Conservation (phyloP, 2,329 filamentous ascomycete species). For the Botrytis fragariae region DNA sequence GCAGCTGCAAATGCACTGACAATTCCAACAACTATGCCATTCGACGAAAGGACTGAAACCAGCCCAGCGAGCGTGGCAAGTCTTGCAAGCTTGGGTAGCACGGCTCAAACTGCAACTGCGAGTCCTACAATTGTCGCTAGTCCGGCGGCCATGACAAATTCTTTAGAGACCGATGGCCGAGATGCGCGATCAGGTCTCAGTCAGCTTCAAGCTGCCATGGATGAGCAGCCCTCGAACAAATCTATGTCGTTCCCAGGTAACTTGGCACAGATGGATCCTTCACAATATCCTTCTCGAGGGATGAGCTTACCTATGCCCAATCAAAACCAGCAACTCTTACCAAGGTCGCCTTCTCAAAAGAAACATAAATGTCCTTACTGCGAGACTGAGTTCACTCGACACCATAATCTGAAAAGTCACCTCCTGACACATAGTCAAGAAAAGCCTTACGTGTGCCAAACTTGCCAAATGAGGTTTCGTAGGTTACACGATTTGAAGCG, state of each 20-base stretch:
- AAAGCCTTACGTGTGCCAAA: constrained; percentile 91
- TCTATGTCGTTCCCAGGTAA: constrained; percentile 38
- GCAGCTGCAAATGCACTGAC: constrained; percentile 36
- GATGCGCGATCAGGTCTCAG: constrained; percentile 26
- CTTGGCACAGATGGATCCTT: constrained; percentile 30
- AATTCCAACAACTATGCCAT: constrained; percentile 33
- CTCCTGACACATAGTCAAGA: constrained; percentile 97
- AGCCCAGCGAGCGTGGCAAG: constrained; percentile 38
- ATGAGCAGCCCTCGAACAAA: constrained; percentile 34
- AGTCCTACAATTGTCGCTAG: constrained; percentile 37
- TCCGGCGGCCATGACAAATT: constrained; percentile 32
- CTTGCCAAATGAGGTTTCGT: constrained; percentile 90
- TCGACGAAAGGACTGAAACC: constrained; percentile 35
- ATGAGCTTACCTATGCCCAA: constrained; percentile 58
- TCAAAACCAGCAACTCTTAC: constrained; percentile 47
- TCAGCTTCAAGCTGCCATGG: constrained; percentile 29
- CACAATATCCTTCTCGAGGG: constrained; percentile 43
- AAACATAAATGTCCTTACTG: constrained; percentile 97
- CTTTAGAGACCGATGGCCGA: constrained; percentile 31
- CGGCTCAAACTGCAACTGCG: constrained; percentile 37
- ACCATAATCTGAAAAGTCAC: constrained; percentile 97
- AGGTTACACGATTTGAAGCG: constrained; percentile 93
- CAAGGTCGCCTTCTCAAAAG: constrained; percentile 73
- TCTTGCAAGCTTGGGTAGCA: constrained; percentile 36
- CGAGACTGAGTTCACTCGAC: constrained; percentile 92